A percentile compares a stretch with the other conserved stretches of the same genome.
These are phyloP conservation scores for Gypsophila paniculata DNA, from an alignment of 179 eudicot species.

Conservation along the genomic window DNA sequence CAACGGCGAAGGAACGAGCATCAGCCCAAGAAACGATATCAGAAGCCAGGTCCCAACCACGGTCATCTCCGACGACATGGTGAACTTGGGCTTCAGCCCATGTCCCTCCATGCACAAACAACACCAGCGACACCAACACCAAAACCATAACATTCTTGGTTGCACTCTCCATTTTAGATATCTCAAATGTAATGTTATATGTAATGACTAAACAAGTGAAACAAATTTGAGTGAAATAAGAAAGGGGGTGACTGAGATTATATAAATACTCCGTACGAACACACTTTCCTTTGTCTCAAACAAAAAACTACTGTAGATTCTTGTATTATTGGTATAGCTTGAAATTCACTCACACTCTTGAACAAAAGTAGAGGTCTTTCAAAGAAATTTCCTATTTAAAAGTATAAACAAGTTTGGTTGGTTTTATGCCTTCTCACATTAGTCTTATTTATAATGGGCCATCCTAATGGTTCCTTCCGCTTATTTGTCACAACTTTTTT, in stretches of 20 bases:
- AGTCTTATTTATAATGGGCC: not conserved
- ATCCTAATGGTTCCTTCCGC: too few species aligned
- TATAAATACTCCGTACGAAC: too few species aligned
- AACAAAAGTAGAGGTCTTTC: constrained; percentile 5
- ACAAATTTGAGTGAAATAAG: not conserved
- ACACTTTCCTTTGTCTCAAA: too few species aligned
- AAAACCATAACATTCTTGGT: constrained; percentile 5
- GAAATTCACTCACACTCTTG: not conserved
- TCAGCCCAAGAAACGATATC: constrained; percentile 56
- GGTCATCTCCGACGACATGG: constrained; percentile 71
- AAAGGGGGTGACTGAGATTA: too few species aligned
- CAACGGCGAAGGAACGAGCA: constrained; percentile 54
- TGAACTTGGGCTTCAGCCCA: constrained; percentile 40
- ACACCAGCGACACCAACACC: constrained; percentile 5
- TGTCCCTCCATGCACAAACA: constrained; percentile 21
- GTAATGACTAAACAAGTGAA: not conserved
- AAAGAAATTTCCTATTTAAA: constrained; percentile 2
- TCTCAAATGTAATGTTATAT: not conserved
- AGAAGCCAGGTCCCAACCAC: constrained; percentile 53
- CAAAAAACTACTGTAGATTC: too few species aligned
- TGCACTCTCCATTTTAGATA: constrained; percentile 18
- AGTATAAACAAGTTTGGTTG: not conserved
- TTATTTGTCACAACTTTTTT: too few species aligned
- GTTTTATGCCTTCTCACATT: not conserved
- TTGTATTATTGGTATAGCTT: not conserved